Evolutionary conservation across 345 rosid species (phyloP).

Genomic region (Hirschfeldia incana): DNA sequence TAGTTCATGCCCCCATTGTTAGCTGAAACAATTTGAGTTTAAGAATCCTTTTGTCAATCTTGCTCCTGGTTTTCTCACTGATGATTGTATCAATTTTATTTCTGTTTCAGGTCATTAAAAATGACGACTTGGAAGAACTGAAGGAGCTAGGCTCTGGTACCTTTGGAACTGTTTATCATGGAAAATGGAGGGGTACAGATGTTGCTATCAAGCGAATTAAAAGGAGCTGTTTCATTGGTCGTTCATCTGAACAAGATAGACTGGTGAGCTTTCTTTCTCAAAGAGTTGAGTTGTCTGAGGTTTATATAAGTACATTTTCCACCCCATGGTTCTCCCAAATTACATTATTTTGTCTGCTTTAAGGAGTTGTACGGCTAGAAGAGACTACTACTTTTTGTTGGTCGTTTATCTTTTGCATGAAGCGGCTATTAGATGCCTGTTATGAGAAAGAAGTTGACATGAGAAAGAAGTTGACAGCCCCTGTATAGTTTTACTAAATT

Average conservation of each 20-base stretch:
- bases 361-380: conserved; percentile 5
- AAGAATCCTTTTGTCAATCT: conserved; percentile 8
- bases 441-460: conserved; percentile 14
- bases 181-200: conserved; percentile 99
- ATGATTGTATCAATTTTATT: conserved; percentile 18
- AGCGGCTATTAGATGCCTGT: conserved; percentile 12
- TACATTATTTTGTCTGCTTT: conserved; percentile 17
- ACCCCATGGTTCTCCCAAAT: conserved; percentile 2
- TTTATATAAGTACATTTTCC: neutral
- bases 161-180: conserved; percentile 99
- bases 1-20: conserved; percentile 13
- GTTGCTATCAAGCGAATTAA: conserved; percentile 96
- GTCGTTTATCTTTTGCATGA: conserved; percentile 14
- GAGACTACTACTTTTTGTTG: conserved; percentile 4
- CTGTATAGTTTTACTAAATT: neutral
- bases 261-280: conserved; percentile 52
- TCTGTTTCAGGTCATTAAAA: conserved; percentile 67
- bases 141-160: conserved; percentile 97
- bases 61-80: conserved; percentile 22
- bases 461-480: conserved; percentile 13
- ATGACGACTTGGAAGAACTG: conserved; percentile 97
- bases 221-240: conserved; percentile 91
- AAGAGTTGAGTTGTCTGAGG: neutral
- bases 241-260: conserved; percentile 95
- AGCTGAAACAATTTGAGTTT: conserved; percentile 16